Percentiles rank a stretch among this genome's conserved stretches.
phyloP scores from a whole-genome alignment of 495 filamentous ascomycete genomes.

The Hypoxylon lenormandii region DNA sequence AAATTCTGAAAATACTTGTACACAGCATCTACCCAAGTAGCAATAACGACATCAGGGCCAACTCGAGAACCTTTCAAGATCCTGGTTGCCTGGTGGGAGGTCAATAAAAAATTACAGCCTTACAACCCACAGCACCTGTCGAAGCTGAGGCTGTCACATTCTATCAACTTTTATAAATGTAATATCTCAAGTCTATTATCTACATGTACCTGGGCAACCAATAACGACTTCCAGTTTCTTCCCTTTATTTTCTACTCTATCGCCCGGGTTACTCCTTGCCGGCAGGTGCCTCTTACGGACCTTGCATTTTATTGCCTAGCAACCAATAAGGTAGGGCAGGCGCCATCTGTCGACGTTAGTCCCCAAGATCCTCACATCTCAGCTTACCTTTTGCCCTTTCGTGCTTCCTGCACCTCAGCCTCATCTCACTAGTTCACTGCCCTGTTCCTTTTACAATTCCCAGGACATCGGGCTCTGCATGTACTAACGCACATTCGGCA shows the following conservation, averaged over 20 bases:
- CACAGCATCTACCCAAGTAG: too few species aligned
- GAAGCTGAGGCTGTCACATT: background rate
- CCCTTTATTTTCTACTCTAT: background rate
- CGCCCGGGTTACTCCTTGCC: background rate
- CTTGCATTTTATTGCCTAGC: background rate
- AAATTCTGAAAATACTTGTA: too few species aligned
- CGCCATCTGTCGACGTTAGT: background rate
- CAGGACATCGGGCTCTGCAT: conserved; percentile 13
- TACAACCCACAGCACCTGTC: background rate
- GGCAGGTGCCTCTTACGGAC: background rate
- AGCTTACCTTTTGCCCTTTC: conserved; percentile 5
- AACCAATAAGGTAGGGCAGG: background rate
- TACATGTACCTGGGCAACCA: too few species aligned
- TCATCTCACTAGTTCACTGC: conserved; percentile 39
- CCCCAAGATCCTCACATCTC: background rate
- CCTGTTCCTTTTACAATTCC: conserved; percentile 27
- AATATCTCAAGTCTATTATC: background rate
- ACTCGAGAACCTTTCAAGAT: background rate
- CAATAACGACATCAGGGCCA: too few species aligned
- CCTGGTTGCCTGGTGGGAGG: background rate
- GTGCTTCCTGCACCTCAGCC: conserved; percentile 36
- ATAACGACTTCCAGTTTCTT: too few species aligned
- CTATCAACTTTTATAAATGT: background rate
- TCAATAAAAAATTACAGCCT: background rate
- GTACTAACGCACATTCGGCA: conserved; percentile 24